A percentile compares a stretch with the other conserved stretches of the same genome.
These are phyloP conservation scores for Cryphonectria carpinicola DNA, from an alignment of 2,329 filamentous ascomycete species.

Conservation along the genomic window DNA sequence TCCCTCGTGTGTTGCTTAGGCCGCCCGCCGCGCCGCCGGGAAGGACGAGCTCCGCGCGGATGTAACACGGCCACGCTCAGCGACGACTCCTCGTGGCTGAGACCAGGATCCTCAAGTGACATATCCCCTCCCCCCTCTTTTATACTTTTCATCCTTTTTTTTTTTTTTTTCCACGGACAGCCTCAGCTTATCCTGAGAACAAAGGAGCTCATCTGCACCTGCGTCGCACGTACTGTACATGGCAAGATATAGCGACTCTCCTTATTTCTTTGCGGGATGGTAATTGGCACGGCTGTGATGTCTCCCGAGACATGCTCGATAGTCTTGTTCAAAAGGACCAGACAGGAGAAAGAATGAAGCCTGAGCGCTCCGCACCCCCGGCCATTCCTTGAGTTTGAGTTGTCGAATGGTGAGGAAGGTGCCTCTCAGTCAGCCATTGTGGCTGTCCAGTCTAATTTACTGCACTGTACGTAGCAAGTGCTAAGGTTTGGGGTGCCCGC, in stretches of 20 bases:
- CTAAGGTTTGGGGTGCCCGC: neutral
- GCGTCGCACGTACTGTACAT: constrained; percentile 2
- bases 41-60: constrained; percentile 26
- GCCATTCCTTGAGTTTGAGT: neutral
- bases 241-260: constrained; percentile 15
- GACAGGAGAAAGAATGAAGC: neutral
- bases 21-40: constrained; percentile 14
- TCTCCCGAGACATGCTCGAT: constrained; percentile 13
- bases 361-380: neutral
- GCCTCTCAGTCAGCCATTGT: constrained; percentile 8
- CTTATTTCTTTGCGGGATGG: neutral
- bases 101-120: constrained; percentile 1
- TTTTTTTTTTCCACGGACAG: no score
- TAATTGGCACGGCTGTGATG: neutral
- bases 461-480: neutral
- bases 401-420: neutral
- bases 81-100: constrained; percentile 23
- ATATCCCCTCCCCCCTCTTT: neutral
- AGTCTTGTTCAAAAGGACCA: neutral
- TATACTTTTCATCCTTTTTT: no score
- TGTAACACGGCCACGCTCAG: constrained; percentile 24
- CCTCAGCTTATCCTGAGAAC: neutral
- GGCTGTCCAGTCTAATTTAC: constrained; percentile 1
- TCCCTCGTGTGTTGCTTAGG: neutral
- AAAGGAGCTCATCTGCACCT: neutral